Evolutionary conservation across 73 alveolate genomes (phyloP).

Genomic region (Paramecium biaurelia): DNA sequence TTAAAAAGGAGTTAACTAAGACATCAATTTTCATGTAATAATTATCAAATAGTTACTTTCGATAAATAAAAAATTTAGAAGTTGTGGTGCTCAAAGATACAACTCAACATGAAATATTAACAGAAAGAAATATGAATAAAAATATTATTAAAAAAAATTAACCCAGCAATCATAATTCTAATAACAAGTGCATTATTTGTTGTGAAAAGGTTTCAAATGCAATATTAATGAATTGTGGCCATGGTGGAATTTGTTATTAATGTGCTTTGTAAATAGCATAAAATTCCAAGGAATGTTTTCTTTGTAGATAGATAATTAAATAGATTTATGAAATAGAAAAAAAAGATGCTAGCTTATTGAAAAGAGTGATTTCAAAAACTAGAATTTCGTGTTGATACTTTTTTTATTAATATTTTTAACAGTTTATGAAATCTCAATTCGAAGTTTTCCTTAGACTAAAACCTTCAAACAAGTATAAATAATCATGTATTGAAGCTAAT

Average conservation of each 20-base stretch:
- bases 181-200: constrained; percentile 22
- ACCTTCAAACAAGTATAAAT: constrained; percentile 71
- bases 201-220: constrained; percentile 48
- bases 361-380: neutral
- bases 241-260: constrained; percentile 49
- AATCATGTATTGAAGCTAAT: neutral
- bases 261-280: neutral
- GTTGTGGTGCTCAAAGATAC: neutral
- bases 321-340: neutral
- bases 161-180: neutral
- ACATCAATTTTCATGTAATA: neutral
- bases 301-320: neutral
- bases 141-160: neutral
- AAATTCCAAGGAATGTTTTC: neutral
- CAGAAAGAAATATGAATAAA: neutral
- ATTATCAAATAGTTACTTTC: neutral
- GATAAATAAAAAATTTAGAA: neutral
- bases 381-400: neutral
- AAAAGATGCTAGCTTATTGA: neutral
- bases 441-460: constrained; percentile 87
- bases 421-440: constrained; percentile 79
- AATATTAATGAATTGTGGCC: constrained; percentile 58
- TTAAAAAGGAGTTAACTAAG: neutral
- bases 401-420: constrained; percentile 15
- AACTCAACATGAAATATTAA: neutral